phyloP scores from a whole-genome alignment of 2,329 filamentous ascomycete species.

The Chlorencoelia australis region DNA sequence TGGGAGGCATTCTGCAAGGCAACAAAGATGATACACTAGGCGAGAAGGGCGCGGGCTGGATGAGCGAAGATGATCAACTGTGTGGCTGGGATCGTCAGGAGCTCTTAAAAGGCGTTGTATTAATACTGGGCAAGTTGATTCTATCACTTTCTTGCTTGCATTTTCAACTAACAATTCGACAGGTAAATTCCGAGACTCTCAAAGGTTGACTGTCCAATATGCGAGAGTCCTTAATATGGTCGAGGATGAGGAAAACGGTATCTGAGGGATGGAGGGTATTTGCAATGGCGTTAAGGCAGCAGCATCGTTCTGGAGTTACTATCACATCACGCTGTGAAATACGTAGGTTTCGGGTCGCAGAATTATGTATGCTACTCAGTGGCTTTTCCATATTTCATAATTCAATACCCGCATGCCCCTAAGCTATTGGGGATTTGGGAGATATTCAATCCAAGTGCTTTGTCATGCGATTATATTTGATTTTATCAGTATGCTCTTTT shows the following conservation, averaged over 20 bases:
- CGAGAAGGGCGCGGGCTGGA: constrained; percentile 48
- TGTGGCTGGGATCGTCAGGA: constrained; percentile 89
- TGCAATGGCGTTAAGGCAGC: neutral
- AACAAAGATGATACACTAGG: constrained; percentile 32
- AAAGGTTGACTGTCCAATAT: constrained; percentile 91
- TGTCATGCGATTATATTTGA: too few species aligned
- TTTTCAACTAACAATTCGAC: constrained; percentile 10
- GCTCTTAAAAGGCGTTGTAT: constrained; percentile 78
- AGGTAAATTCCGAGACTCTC: constrained; percentile 94
- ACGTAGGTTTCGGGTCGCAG: neutral
- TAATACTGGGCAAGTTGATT: constrained; percentile 68
- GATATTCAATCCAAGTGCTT: too few species aligned
- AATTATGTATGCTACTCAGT: neutral
- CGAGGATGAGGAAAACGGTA: constrained; percentile 22
- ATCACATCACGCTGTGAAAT: neutral
- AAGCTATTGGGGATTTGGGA: neutral
- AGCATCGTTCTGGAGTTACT: neutral
- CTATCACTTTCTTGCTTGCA: neutral
- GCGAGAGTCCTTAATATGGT: constrained; percentile 65
- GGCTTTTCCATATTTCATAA: neutral
- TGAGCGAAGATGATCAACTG: constrained; percentile 57
- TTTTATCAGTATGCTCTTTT: too few species aligned
- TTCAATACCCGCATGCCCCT: neutral
- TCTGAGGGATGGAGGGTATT: constrained; percentile 10
- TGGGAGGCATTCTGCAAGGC: constrained; percentile 61